Base-by-base conservation (phyloP, 179 eudicot species). In the Amaranthus tricolor region DNA sequence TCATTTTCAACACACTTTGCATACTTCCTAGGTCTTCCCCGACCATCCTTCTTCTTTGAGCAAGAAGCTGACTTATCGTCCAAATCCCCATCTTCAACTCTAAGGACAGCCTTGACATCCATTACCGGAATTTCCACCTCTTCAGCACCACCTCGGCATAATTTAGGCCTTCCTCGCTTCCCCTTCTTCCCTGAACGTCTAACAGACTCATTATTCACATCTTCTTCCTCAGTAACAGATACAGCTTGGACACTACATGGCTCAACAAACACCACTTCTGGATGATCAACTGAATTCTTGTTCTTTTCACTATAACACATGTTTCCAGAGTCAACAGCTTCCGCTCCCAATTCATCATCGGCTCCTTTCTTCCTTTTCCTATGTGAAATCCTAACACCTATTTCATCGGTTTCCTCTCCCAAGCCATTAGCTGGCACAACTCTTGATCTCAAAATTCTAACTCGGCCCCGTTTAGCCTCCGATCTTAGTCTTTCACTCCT, bases 111-210 rank as follows among this genome's bases (percentile, higher is more conserved):
- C 21, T 55, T 66, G 45, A 71, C 76, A 57, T 66, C 47, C 13
- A 76, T 71, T 57, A 68, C 20, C 72, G 71, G 65, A 66, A 49
- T 65, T 12, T 24, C 68, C 55, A 17, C 71, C 49, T 74, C 72
- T 56, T 31, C 72, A 51, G 79, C 69, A 6, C 40, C 70, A 62
- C 68, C 78, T 24, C 56, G 19, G 53, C 14, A 62, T 57, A 62
- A 62, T 72, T 47, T 77, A 7, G 96, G 93, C 74, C 91, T 85
- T 50, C 91, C 97, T 61, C 79, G 88, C 21, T 82, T 74, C 40
- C 85, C 71, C 82, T 82, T 79, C 31, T 16, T 74, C 65, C 61
- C 76, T n/a, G 68, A 65, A 70, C 71, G 61, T 55, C 47, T 75
- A 63, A 65, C 9, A 62, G 62, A 61, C 24, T 40, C 49, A 74